Base-by-base conservation (phyloP, 345 rosid genomes). In the Murraya paniculata region DNA sequence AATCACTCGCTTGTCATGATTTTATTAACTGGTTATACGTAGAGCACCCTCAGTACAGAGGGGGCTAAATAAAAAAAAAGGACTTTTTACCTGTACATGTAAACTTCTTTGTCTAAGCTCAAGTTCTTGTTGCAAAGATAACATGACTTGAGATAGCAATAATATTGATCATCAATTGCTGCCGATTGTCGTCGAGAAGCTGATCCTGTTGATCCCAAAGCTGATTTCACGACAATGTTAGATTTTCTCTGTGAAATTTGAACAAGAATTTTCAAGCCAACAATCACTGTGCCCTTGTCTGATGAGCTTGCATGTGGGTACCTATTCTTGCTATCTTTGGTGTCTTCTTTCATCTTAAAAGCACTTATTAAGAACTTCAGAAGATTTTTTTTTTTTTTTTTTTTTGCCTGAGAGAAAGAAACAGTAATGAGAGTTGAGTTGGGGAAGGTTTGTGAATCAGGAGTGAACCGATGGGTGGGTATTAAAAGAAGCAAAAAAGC, bases 61-160 rank as follows among this genome's bases (percentile, higher is more conserved):
- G 7, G 33, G 33, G 33, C 33, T 3, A 31, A 31, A 31, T n/a
- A 31, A 38, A 39, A 39, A 39, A 3, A 45, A 45, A 45, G 3
- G 0, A 7, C 13, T 25, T 19, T 10, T 59, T 81, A 92, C 98
- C 90, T 91, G 87, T 94, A 94, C 96, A 92, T 94, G 89, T 90
- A 94, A 33, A 94, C 81, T 75, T 94, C 96, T 82, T 88, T 87
- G 85, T 89, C 86, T 0, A 78, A 86, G 38, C 75, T 79, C 61
- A 94, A 81, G 5, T 82, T 85, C 81, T 87, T 87, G 77, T 28
- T 56, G 82, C 98, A 94, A 6, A 90, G 84, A 55, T 68, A 82
- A 64, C 98, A 94, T 3, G 90, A 79, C 73, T 86, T 87, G 86
- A 90, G 91, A 69, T 74, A 88, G 83, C 90, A 88, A 41, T 70